phyloP scores from a whole-genome alignment of 176 grass and related monocot genomes.

The Rhynchospora tenuis region DNA sequence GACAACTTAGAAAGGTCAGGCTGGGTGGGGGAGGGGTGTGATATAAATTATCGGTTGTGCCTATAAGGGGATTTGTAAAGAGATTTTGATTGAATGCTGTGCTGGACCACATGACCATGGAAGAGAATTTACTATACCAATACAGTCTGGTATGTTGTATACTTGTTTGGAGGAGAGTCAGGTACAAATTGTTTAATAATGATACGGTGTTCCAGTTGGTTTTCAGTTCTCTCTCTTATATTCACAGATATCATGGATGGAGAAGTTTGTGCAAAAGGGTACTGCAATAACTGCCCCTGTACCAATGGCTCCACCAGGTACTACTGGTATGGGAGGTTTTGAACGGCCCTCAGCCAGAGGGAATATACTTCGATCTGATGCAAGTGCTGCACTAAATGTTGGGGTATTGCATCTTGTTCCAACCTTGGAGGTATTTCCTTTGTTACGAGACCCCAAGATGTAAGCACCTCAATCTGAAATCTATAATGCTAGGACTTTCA shows the following conservation, averaged over 20 bases:
- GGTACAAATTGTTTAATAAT: background rate
- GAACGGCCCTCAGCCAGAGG: constrained; percentile 87
- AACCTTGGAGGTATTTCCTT: constrained; percentile 83
- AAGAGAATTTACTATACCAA: background rate
- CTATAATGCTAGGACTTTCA: constrained; percentile 2
- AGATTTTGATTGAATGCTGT: background rate
- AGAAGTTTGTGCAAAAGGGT: constrained; percentile 97
- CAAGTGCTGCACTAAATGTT: constrained; percentile 85
- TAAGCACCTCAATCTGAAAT: constrained; percentile 35
- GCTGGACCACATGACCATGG: background rate
- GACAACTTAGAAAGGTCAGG: background rate
- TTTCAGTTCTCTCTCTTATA: constrained; percentile 17
- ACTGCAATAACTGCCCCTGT: constrained; percentile 96
- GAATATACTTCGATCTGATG: constrained; percentile 77
- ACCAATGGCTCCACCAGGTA: constrained; percentile 81
- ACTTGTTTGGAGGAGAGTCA: background rate
- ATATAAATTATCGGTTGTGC: too few relatives aligned
- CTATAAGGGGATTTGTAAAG: background rate
- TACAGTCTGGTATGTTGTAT: background rate
- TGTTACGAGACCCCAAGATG: constrained; percentile 83
- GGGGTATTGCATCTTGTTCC: constrained; percentile 97
- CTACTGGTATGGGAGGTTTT: constrained; percentile 98
- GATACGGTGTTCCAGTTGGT: background rate
- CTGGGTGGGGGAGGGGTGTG: too few relatives aligned
- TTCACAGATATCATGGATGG: constrained; percentile 99